Conservation (phyloP, 345 rosid genomes). For the Eucalyptus victrix region DNA sequence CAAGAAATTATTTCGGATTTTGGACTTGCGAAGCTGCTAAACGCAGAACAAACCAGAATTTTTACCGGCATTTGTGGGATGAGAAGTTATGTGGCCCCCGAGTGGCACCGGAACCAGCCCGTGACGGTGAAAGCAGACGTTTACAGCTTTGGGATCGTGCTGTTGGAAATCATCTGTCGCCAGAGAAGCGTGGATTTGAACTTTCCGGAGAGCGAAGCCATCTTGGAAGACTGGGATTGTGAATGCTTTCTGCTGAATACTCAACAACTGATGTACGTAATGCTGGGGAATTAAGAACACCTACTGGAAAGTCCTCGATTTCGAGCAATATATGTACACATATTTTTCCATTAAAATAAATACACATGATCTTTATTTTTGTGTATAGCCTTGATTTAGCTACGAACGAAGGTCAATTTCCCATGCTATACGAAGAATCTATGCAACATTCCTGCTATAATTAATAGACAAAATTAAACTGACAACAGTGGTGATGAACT, state of each 20-base stretch:
- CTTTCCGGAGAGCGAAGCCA: background rate
- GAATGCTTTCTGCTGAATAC: background rate
- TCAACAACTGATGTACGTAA: no score
- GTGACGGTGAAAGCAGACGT: conserved; percentile 10
- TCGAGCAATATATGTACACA: no score
- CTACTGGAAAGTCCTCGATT: no score
- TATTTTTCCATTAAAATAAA: no score
- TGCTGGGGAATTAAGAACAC: no score
- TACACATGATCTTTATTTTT: no score
- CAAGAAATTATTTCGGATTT: background rate
- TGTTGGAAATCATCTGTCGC: conserved; percentile 5
- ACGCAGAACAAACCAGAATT: conserved; percentile 7
- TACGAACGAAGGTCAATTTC: no score
- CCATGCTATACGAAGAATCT: no score
- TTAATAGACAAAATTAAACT: no score
- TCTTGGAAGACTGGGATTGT: conserved; percentile 5
- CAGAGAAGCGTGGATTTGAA: background rate
- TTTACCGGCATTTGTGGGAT: conserved; percentile 4
- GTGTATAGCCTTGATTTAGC: no score
- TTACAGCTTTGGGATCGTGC: conserved; percentile 16
- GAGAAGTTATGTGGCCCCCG: conserved; percentile 7
- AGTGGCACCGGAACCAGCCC: conserved; percentile 8
- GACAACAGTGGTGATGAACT: no score
- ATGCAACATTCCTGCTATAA: no score
- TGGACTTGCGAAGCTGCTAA: background rate